phyloP scores from a whole-genome alignment of 2,329 filamentous ascomycete species.

The Aureobasidium namibiae region DNA sequence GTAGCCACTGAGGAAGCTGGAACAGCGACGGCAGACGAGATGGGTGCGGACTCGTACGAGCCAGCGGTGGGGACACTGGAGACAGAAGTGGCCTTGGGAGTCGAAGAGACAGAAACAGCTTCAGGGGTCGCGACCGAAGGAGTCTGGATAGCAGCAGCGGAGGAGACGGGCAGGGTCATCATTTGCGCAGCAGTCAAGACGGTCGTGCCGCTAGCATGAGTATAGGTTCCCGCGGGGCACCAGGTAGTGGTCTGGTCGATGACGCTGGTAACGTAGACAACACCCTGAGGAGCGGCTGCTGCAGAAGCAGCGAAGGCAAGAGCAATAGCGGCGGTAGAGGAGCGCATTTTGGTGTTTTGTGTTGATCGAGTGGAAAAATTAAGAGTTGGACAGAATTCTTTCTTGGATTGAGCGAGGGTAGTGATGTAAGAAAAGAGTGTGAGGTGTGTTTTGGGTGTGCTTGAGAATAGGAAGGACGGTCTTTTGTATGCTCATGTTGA shows the following conservation, averaged over 20 bases:
- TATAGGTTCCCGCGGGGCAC: conserved; percentile 1
- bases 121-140: not conserved
- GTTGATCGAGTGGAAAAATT: not conserved
- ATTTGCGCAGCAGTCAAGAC: conserved; percentile 1
- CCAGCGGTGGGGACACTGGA: not conserved
- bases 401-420: not conserved
- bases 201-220: conserved; percentile 4
- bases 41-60: not conserved
- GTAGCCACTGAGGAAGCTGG: not conserved
- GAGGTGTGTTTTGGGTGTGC: not conserved
- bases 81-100: not conserved
- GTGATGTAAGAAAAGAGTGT: not conserved
- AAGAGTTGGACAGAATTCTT: not conserved
- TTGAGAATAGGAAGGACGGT: not conserved
- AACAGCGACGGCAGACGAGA: not conserved
- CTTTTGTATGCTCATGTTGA: not conserved
- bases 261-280: conserved; percentile 5
- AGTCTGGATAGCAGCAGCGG: not conserved
- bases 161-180: not conserved
- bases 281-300: not conserved
- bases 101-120: not conserved
- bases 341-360: conserved; percentile 1
- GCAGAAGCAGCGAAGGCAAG: not conserved
- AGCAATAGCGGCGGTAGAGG: not conserved
- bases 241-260: not conserved